These are phyloP conservation scores for Helotiales sp. DNA, from an alignment of 2,329 filamentous ascomycete species.

Conservation along the genomic window DNA sequence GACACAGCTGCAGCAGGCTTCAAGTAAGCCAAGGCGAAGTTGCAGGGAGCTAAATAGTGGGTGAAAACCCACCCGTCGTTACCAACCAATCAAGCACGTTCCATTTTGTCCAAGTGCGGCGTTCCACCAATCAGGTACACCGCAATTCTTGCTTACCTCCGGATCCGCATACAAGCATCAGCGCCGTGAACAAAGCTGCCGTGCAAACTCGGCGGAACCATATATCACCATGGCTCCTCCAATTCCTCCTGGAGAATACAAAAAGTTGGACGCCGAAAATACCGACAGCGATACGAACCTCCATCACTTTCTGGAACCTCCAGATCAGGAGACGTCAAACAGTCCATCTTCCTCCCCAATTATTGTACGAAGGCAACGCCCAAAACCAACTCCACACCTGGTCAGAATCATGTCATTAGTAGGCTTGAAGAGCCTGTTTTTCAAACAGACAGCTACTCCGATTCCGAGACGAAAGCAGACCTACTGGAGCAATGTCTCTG, in stretches of 20 bases:
- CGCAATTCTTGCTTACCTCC: neutral
- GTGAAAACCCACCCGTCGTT: neutral
- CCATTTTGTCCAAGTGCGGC: neutral
- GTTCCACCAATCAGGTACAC: neutral
- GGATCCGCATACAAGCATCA: neutral
- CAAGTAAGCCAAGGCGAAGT: neutral
- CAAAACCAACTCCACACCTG: slow-evolving; percentile 7
- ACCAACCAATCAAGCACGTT: neutral
- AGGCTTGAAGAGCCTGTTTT: slow-evolving; percentile 35
- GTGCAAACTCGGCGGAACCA: neutral
- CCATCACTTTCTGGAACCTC: neutral
- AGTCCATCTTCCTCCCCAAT: slow-evolving; percentile 4
- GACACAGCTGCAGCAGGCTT: neutral
- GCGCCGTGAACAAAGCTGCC: neutral
- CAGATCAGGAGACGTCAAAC: neutral
- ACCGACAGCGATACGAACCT: neutral
- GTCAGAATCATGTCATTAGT: slow-evolving; percentile 33
- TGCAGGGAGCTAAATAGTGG: neutral
- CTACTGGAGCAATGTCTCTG: slow-evolving; percentile 16
- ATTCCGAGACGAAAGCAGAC: slow-evolving; percentile 9
- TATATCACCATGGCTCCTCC: neutral
- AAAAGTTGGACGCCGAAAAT: neutral
- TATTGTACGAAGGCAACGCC: slow-evolving; percentile 17
- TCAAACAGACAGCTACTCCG: slow-evolving; percentile 23
- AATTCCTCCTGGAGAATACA: neutral